Percentiles rank a stretch among this genome's conserved stretches.
These are phyloP conservation scores for Diphasiastrum complanatum DNA, from an alignment of 83 land plant species.

Conservation along the genomic window DNA sequence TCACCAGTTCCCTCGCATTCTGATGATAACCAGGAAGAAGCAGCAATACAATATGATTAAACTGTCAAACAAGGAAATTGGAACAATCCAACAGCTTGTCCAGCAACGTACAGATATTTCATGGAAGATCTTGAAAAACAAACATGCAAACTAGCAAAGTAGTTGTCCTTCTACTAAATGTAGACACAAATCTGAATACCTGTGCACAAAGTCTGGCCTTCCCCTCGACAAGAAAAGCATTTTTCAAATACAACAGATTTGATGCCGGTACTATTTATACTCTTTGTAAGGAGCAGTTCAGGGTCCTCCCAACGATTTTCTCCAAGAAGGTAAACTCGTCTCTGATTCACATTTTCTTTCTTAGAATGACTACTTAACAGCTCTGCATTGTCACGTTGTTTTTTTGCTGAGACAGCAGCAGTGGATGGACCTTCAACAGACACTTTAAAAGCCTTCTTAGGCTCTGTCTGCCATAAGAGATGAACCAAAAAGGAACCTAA, in stretches of 20 bases:
- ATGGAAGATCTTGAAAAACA: too few species aligned
- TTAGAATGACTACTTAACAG: too few species aligned
- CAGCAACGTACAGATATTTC: too few species aligned
- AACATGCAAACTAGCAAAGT: conserved; percentile 1
- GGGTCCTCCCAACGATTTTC: conserved; percentile 99
- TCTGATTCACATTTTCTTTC: too few species aligned
- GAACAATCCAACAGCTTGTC: too few species aligned
- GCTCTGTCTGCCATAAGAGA: too few species aligned
- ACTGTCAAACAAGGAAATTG: neutral
- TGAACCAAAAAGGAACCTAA: too few species aligned
- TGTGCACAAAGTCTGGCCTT: conserved; percentile 65
- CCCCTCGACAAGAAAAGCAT: conserved; percentile 79
- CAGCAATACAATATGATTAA: conserved; percentile 17
- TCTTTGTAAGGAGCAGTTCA: conserved; percentile 38
- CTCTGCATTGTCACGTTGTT: too few species aligned
- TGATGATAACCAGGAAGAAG: too few species aligned
- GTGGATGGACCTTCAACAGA: too few species aligned
- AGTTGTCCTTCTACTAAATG: neutral
- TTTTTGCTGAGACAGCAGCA: too few species aligned
- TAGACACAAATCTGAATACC: conserved; percentile 32
- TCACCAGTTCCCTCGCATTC: conserved; percentile 98
- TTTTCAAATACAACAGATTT: conserved; percentile 16
- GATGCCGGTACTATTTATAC: conserved; percentile 9
- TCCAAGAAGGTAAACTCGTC: conserved; percentile 83
- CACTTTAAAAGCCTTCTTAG: too few species aligned